Evolutionary conservation across 2,329 filamentous ascomycete species (phyloP).

Genomic region (Phoma sp.): DNA sequence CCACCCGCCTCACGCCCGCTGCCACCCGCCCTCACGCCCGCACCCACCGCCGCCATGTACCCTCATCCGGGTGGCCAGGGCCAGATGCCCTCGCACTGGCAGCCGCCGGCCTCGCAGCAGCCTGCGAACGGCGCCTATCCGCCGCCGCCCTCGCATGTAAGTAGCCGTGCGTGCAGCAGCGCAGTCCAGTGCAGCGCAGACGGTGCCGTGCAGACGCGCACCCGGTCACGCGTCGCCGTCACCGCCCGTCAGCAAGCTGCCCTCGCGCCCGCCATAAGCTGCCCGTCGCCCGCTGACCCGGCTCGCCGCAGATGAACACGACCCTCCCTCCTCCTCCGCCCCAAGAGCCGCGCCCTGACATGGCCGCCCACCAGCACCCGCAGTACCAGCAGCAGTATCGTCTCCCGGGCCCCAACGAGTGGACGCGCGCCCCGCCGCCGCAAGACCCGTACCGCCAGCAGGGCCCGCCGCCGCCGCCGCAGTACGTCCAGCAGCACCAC

Average conservation of each 20-base stretch:
- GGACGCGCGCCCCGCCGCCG: slow-evolving; percentile 51
- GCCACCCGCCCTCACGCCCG: neutral
- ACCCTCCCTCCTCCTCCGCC: slow-evolving; percentile 44
- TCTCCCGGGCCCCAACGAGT: slow-evolving; percentile 56
- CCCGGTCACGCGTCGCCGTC: slow-evolving; percentile 5
- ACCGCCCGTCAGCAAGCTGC: slow-evolving; percentile 2
- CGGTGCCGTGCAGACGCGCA: neutral
- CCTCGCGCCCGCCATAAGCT: slow-evolving; percentile 17
- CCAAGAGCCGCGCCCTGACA: slow-evolving; percentile 52
- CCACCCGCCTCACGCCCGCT: neutral
- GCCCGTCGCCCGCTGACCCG: slow-evolving; percentile 25
- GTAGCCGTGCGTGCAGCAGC: slow-evolving; percentile 18
- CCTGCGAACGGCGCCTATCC: slow-evolving; percentile 47
- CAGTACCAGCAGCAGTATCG: slow-evolving; percentile 56
- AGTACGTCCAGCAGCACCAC: slow-evolving; percentile 48
- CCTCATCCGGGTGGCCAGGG: slow-evolving; percentile 47
- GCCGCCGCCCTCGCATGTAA: slow-evolving; percentile 46
- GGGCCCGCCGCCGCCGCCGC: slow-evolving; percentile 47
- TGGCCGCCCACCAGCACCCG: slow-evolving; percentile 56
- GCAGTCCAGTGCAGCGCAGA: neutral
- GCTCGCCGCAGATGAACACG: slow-evolving; percentile 40
- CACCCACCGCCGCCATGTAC: slow-evolving; percentile 35
- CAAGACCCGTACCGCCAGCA: slow-evolving; percentile 50
- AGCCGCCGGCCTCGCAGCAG: slow-evolving; percentile 43
- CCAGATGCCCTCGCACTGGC: slow-evolving; percentile 50